Base-by-base conservation (phyloP, 164 flowering plant species). In the Brasenia schreberi region DNA sequence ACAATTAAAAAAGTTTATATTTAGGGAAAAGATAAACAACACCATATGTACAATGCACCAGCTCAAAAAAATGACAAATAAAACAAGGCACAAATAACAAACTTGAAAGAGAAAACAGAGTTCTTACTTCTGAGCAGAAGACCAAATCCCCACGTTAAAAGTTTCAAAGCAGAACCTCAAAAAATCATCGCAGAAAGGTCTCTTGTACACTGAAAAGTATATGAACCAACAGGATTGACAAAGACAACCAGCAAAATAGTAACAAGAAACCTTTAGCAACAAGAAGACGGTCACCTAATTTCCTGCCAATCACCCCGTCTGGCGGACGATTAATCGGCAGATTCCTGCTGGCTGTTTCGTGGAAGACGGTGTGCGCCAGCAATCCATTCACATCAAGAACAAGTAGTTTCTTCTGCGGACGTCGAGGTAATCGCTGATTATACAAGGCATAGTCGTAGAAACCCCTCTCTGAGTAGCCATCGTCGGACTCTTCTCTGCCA, bases 361-460 rank as follows among this genome's bases (percentile, higher is more conserved):
- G 27, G 14, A 45, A 45, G 53, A 45, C 85, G 59, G 90, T 78
- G 76, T 89, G 89, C 6, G 81, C 97, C 66, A 91, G 91, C 65
- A 94, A 53, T 17, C 98, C 98, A 81, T 94, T 94, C 19, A 94
- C 65, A 81, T 94, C 97, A 73, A 94, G 89, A 65, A 94, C 71
- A 63, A 94, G 87, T 72, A 94, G 90, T 65, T 86, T 94, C 74
- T 73, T 84, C 70, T 72, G 81, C 18, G 59, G 23, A 64, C 4
- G 53, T 7, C 53, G 53, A 12, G 14, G 7, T 5, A 45, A 45
- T 12, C 53, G 7, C 53, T 45, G 11, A 12, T 12, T 45, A 12
- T 45, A 45, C 53, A 45, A 4, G 14, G 7, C 53, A 12, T 45
- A 12, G 11, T 45, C 53, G 53, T 7, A 45, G 11, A 45, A 45